Percentiles rank a stretch among this genome's conserved stretches.
Evolutionary conservation across 192 early-diverging fungal species (phyloP).

Genomic region (Powellomyces hirtus): DNA sequence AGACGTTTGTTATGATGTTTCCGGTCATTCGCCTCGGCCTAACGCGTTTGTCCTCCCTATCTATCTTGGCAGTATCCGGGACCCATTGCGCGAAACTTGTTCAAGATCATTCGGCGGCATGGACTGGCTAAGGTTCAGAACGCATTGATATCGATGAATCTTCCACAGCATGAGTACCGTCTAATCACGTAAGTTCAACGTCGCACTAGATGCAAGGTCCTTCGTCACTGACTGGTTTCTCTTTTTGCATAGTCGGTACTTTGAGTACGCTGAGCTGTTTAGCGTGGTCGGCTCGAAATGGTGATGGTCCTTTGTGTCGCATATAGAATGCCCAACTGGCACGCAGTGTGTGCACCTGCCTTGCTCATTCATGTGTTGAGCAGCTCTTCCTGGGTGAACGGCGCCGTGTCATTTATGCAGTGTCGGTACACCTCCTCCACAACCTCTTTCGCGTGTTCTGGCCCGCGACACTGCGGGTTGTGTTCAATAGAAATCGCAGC

Average conservation of each 20-base stretch:
- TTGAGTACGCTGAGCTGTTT: slow-evolving; percentile 58
- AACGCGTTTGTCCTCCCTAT: neutral
- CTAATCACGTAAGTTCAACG: slow-evolving; percentile 56
- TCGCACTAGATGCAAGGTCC: neutral
- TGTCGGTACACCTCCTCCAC: slow-evolving; percentile 4
- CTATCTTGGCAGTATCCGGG: slow-evolving; percentile 71
- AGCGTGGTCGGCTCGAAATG: slow-evolving; percentile 30
- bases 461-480: neutral
- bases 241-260: slow-evolving; percentile 36
- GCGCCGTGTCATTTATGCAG: slow-evolving; percentile 8
- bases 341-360: too few species aligned
- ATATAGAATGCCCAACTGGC: too few species aligned
- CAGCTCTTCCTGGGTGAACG: slow-evolving; percentile 14
- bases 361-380: neutral
- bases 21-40: neutral
- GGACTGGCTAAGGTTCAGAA: slow-evolving; percentile 93
- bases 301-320: too few species aligned
- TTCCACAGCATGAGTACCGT: slow-evolving; percentile 73
- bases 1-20: neutral
- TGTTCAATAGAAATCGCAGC: slow-evolving; percentile 5
- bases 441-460: neutral
- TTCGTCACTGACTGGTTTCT: neutral
- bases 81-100: slow-evolving; percentile 76
- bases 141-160: slow-evolving; percentile 83
- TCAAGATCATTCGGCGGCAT: slow-evolving; percentile 80